Evolutionary conservation across 371 early-diverging fungal species (phyloP), one percentile per base, ranked within the genome.

Genomic region (Mucor mucedo): DNA sequence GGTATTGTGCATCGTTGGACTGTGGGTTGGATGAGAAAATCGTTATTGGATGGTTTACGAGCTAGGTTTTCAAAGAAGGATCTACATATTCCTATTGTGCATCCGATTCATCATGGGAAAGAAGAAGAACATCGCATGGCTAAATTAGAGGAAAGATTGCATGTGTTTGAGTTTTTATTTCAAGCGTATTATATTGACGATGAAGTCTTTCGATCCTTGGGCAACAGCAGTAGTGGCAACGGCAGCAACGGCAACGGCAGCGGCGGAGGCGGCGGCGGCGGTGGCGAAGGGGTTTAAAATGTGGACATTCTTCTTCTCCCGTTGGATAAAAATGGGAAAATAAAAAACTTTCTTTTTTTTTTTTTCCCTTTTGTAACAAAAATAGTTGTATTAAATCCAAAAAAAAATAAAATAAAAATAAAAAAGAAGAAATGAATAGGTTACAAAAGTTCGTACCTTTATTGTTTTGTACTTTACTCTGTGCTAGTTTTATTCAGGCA

Each of bases 151-250:
- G 71, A 76, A 33, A 60, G 76, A 10, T n/a, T 76, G 21, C 76
- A 73, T 52, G 60, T 76, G 2, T 66, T 76, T 61, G 76, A 76
- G n/a, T 21, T 73, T 10, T 27, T 76, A 11, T 73, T 76, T 54
- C 71, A 76, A 49, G 76, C 76, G 2, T 76, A 76, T 55, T 76
- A 76, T 42, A 70, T 76, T 29, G 64, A 76, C 42, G 76, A 76
- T 52, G 76, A 76, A 58, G 68, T 76, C 9, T 76, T 76, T 33
- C 68, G 60, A 27, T 75, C 76, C 2, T 52, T 72, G 5, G 9
- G 27, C 1, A 21, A 1, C 21, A 21, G 21, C 21, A 21, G 21
- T 21, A 1, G 21, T 1, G 1, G 21, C 21, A 21, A 1, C 21
- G 1, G 21, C 21, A 21, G 21, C 21, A 21, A 21, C 21, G 21